phyloP scores from a whole-genome alignment of 768 basidiomycete species.

The Suillus luteus region DNA sequence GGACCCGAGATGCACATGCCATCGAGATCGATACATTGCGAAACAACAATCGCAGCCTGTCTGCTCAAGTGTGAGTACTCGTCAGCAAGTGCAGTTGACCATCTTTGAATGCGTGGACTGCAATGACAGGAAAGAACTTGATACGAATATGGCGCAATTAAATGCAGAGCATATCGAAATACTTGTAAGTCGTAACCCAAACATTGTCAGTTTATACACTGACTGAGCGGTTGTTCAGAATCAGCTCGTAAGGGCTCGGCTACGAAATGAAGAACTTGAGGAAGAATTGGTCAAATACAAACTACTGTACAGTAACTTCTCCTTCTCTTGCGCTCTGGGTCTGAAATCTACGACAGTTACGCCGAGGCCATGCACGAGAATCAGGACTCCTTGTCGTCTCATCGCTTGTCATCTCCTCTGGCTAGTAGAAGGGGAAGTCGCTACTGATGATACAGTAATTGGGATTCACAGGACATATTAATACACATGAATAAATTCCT shows the following conservation, averaged over 20 bases:
- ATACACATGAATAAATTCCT: not conserved
- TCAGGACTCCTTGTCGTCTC: slow-evolving; percentile 67
- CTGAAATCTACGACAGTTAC: slow-evolving; percentile 36
- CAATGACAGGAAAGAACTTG: slow-evolving; percentile 69
- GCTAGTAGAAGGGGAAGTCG: slow-evolving; percentile 22
- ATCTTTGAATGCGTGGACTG: slow-evolving; percentile 16
- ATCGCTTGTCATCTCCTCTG: slow-evolving; percentile 50
- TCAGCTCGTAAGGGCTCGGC: slow-evolving; percentile 84
- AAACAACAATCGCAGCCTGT: slow-evolving; percentile 74
- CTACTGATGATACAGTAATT: slow-evolving; percentile 13
- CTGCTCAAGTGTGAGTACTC: slow-evolving; percentile 74
- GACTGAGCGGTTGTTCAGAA: slow-evolving; percentile 52
- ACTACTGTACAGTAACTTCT: slow-evolving; percentile 54
- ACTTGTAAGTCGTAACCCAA: slow-evolving; percentile 45
- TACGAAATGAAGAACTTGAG: slow-evolving; percentile 92
- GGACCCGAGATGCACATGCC: slow-evolving; percentile 79
- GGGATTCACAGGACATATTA: not conserved
- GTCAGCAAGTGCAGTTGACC: not conserved
- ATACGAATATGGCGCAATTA: slow-evolving; percentile 74
- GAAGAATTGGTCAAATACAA: slow-evolving; percentile 94
- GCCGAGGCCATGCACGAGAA: slow-evolving; percentile 81
- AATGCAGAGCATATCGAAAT: slow-evolving; percentile 82
- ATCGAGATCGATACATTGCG: slow-evolving; percentile 82
- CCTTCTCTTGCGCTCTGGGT: not conserved
- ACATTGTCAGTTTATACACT: slow-evolving; percentile 12